These are phyloP conservation scores for Agroathelia rolfsii DNA, from an alignment of 1,284 basidiomycete species.

Conservation along the genomic window DNA sequence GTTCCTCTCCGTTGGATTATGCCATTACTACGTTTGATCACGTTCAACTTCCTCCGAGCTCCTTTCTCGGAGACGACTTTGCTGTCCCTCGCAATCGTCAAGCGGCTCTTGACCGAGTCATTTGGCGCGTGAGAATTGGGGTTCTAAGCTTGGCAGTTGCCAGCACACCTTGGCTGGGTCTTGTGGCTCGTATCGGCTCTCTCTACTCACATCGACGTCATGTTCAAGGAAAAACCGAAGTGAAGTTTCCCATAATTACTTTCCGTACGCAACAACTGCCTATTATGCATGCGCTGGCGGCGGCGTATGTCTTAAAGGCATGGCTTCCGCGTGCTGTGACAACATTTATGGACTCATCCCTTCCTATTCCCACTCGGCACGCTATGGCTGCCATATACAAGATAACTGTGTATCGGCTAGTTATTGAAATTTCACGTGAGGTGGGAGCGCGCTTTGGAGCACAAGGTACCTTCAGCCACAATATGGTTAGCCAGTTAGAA, in stretches of 20 bases:
- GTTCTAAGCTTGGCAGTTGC: no score
- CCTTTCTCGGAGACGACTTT: constrained; percentile 34
- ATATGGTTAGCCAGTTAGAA: constrained; percentile 41
- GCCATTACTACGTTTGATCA: constrained; percentile 38
- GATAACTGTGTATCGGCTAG: constrained; percentile 37
- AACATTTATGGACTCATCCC: constrained; percentile 23
- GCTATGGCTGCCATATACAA: constrained; percentile 41
- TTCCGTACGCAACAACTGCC: constrained; percentile 53
- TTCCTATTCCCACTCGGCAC: constrained; percentile 33
- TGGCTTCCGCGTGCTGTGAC: constrained; percentile 32
- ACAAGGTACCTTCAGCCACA: constrained; percentile 45
- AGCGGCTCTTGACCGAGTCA: no score
- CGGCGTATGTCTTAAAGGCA: constrained; percentile 33
- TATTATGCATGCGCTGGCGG: constrained; percentile 34
- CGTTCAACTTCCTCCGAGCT: constrained; percentile 32
- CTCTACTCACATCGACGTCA: no score
- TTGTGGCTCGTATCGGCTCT: no score
- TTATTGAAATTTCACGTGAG: constrained; percentile 34
- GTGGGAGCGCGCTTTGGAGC: constrained; percentile 45
- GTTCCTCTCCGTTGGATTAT: constrained; percentile 36
- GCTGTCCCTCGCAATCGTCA: no score
- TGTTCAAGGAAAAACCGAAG: no score
- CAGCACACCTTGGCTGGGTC: no score
- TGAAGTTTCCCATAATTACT: constrained; percentile 39
- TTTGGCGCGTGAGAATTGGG: no score